Percentiles rank a stretch among this genome's conserved stretches.
Conservation (phyloP, 495 filamentous ascomycete species). For the Annulohypoxylon bovei region DNA sequence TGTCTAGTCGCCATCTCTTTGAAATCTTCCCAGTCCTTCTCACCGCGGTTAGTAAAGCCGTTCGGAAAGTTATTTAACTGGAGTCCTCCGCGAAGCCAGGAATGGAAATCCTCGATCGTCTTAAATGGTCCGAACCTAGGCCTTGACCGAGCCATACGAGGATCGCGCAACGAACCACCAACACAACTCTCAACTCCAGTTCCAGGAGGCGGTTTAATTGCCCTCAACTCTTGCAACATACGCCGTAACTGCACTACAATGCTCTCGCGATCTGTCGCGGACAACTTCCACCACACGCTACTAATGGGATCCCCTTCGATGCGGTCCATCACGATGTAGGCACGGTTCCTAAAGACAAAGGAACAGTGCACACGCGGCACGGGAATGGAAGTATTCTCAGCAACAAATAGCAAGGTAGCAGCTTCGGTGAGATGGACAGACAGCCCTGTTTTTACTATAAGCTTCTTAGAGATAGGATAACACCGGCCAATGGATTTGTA, state of each 20-base stretch:
- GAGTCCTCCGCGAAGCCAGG: slow-evolving; percentile 21
- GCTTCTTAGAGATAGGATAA: slow-evolving; percentile 15
- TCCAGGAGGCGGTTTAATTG: slow-evolving; percentile 2
- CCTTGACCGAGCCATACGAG: not conserved
- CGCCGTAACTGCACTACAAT: not conserved
- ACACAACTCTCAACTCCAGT: slow-evolving; percentile 13
- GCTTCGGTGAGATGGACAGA: slow-evolving; percentile 18
- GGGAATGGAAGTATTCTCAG: slow-evolving; percentile 9
- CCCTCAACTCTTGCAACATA: slow-evolving; percentile 10
- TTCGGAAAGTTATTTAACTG: not conserved
- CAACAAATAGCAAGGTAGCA: slow-evolving; percentile 7
- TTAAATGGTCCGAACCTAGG: slow-evolving; percentile 28
- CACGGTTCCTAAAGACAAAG: not conserved
- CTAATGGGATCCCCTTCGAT: not conserved
- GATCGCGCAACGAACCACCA: not conserved
- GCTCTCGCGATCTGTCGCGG: not conserved
- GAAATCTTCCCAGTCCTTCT: slow-evolving; percentile 6
- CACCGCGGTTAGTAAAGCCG: not conserved
- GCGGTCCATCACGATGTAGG: slow-evolving; percentile 7
- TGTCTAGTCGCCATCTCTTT: slow-evolving; percentile 25
- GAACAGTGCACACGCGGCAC: slow-evolving; percentile 6
- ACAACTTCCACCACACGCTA: not conserved
- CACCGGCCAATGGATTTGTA: not conserved
- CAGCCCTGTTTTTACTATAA: slow-evolving; percentile 2
- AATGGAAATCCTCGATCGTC: slow-evolving; percentile 31